Evolutionary conservation across 768 basidiomycete genomes (phyloP), one percentile per base, ranked within the genome.

Genomic region (Boletellus ananiceps): DNA sequence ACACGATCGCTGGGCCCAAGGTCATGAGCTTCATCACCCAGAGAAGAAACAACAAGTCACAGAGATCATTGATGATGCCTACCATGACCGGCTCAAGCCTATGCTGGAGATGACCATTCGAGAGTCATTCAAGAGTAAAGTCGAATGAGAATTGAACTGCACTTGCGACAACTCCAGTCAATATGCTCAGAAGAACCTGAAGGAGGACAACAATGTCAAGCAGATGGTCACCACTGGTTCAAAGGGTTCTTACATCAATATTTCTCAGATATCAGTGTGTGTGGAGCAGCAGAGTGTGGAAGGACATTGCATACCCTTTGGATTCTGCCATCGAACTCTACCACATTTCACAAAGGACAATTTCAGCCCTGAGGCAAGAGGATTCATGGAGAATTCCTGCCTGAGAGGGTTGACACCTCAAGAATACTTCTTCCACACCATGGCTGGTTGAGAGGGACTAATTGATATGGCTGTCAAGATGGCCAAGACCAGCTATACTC

Each of bases 391-490:
- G 69, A 99, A 99, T 67, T 98, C 96, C 18, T 98, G 98, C 61
- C 76, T 98, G 31, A 88, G 94, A 49, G 94, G 96, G 21, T 67
- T 99, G 51, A 98, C 94, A 2, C 95, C 96, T 0, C 93, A 97
- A 56, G 96, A 99, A 65, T 99, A 92, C 77, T 98, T 98, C 79
- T 98, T 99, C 83, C 96, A 99, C 69, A 95, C 96, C 49, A 98
- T 98, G 95, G 95, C 95, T 60, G 95, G 96, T 70, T 90, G 96
- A 58, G 96, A 98, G 71, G 96, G 96, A 76, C 71, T 99, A 45
- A 97, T 98, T 61, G 96, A 99, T 77, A 98, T 96, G 4, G 96
- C 96, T 35, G 94, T 99, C 67, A 99, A 99, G 75, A 99, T 96
- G 4, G 96, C 96, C 40, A 96, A 99, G 71, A 98, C 96, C 0